Evolutionary conservation across 2,329 filamentous ascomycete genomes (phyloP).

Genomic region (Sclerotinia minor): DNA sequence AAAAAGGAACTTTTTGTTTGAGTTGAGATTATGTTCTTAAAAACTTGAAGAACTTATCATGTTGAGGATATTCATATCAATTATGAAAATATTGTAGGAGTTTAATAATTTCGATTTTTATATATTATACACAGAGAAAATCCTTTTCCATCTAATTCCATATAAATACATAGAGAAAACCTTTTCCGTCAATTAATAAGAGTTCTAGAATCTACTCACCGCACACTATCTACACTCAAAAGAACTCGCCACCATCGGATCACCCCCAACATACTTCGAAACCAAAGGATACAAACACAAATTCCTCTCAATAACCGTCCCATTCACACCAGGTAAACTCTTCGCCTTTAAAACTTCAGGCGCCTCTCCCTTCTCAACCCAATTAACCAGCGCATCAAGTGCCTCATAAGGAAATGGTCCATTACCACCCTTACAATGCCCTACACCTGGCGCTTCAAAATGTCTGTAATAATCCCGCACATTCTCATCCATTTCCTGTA

Average conservation of each 20-base stretch:
- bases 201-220: no score
- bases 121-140: no score
- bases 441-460: constrained; percentile 41
- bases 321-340: neutral
- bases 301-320: neutral
- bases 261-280: neutral
- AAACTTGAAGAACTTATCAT: no score
- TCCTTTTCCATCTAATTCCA: no score
- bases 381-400: constrained; percentile 36
- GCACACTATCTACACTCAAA: constrained; percentile 10
- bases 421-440: constrained; percentile 40
- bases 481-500: constrained; percentile 24
- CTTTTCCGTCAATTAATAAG: no score
- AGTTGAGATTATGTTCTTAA: no score
- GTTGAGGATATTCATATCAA: no score
- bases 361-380: constrained; percentile 42
- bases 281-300: constrained; percentile 15
- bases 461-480: constrained; percentile 41
- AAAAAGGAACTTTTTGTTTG: no score
- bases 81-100: no score
- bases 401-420: constrained; percentile 33
- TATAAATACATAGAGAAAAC: no score
- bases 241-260: neutral
- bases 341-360: constrained; percentile 30
- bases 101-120: no score